phyloP scores from a whole-genome alignment of 2,329 filamentous ascomycete species.

The Fusarium temperatum region DNA sequence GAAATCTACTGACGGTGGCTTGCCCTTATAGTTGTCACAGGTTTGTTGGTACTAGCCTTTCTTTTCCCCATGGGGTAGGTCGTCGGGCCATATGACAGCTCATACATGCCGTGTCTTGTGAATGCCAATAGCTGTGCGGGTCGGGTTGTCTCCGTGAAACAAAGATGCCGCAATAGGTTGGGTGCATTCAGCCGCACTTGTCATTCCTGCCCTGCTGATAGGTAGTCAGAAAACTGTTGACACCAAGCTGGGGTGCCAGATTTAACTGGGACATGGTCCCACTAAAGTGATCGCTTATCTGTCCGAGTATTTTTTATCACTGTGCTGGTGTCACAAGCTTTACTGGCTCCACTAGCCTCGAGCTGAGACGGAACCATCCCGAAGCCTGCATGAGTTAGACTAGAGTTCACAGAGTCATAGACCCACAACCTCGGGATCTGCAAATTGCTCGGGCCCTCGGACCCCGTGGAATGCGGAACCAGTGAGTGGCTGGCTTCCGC shows the following conservation, averaged over 20 bases:
- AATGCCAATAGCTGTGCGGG: background rate
- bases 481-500: background rate
- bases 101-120: background rate
- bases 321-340: rapidly evolving
- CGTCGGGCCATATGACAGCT: background rate
- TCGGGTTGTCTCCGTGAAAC: background rate
- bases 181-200: background rate
- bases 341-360: background rate
- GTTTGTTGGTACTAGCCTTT: no score
- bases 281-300: rapidly evolving
- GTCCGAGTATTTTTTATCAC: background rate
- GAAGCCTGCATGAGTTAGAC: background rate
- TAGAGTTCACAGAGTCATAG: background rate
- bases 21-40: background rate
- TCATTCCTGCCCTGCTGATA: background rate
- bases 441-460: background rate
- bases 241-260: background rate
- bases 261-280: rapidly evolving
- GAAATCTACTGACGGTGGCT: background rate
- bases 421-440: background rate
- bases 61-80: background rate
- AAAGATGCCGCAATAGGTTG: background rate
- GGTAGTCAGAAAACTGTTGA: background rate
- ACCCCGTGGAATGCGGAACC: background rate
- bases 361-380: background rate